Base-by-base conservation (phyloP, 2,329 filamentous ascomycete species). In the Podosphaera leucotricha region DNA sequence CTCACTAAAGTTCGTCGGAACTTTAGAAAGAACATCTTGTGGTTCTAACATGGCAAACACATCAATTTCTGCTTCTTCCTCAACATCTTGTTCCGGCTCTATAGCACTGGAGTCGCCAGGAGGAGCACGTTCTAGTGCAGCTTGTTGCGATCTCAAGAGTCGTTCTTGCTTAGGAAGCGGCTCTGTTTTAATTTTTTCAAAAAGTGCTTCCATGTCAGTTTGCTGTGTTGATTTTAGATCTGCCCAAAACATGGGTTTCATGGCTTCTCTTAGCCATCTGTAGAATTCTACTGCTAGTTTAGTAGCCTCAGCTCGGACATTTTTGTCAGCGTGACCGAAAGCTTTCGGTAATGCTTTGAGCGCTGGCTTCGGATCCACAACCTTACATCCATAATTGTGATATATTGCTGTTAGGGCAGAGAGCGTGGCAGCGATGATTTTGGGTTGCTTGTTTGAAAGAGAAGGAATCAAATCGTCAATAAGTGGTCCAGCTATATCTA, bases 241-340 rank as follows among this genome's bases (percentile, higher is more conserved):
- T 38, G 72, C 75, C 86, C 90, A 98, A 60, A 98, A 95, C 62
- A 95, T 79, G 33, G 87, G 84, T 60, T 98, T 98, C 77, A 98
- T 94, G 10, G 87, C 87, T 50, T 98, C 90, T 52, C 87, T 80
- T 28, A 98, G 68, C 90, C 92, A 98, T 61, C 90, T 71, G 62
- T 98, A 98, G 46, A 98, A 73, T 58, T 98, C 92, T 41, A 94
- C 83, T 0, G 87, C 80, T 46, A 98, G 66, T 53, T 80, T 85
- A 40, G 90, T 90, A 22, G 86, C 85, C 60, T 94, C 90, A 2
- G 86, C 85, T 61, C 90, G 79, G 15, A 98, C 83, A 59, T 95
- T 95, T 63, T 98, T 98, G 67, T 98, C 90, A 26, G 90, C 87
- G 59, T 95, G 90, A 18, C 83, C 84, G 57, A 94, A 98, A 1